Evolutionary conservation across 768 basidiomycete species (phyloP).

Genomic region (Podaxis sp.): DNA sequence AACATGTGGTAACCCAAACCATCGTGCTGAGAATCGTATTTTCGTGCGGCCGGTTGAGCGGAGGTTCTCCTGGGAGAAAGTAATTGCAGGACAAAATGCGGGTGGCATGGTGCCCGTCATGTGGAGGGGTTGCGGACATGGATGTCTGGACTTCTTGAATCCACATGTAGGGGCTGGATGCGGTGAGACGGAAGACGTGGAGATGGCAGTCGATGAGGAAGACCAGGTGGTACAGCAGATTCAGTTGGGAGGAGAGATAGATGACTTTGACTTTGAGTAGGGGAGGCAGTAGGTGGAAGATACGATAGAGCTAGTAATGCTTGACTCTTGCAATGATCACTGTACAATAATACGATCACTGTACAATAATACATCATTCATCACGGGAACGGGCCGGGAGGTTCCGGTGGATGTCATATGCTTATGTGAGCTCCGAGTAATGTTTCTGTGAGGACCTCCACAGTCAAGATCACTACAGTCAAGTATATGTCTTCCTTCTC

Average conservation of each 20-base stretch:
- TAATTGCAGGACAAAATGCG: constrained; percentile 45
- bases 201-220: constrained; percentile 7
- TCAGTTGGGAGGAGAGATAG: constrained; percentile 13
- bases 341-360: constrained; percentile 5
- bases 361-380: constrained; percentile 5
- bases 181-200: constrained; percentile 15
- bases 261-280: constrained; percentile 8
- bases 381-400: not conserved
- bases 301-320: not conserved
- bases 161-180: not conserved
- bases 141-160: constrained; percentile 60
- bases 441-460: constrained; percentile 21
- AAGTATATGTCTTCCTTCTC: constrained; percentile 5
- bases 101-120: constrained; percentile 52
- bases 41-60: constrained; percentile 60
- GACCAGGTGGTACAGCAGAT: constrained; percentile 19
- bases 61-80: constrained; percentile 60
- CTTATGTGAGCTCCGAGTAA: constrained; percentile 3
- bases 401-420: not conserved
- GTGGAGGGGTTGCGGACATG: constrained; percentile 66
- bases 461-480: constrained; percentile 17
- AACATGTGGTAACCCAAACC: constrained; percentile 45
- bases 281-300: not conserved
- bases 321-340: not conserved
- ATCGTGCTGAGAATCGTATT: constrained; percentile 25